Evolutionary conservation across 2,329 filamentous ascomycete species (phyloP).

Genomic region (Diplodia mutila): DNA sequence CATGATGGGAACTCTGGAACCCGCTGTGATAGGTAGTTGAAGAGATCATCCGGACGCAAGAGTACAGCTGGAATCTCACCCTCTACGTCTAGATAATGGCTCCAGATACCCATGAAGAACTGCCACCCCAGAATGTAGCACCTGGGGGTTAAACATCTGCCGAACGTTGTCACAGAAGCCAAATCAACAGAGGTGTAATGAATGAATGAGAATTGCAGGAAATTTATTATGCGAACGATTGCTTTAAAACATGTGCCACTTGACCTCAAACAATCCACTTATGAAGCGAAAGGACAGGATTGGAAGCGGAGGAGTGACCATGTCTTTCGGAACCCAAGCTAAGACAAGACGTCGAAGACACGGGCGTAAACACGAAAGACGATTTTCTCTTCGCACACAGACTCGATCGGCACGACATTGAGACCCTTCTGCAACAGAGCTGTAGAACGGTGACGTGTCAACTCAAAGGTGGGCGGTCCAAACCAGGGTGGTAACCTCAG

Average conservation of each 20-base stretch:
- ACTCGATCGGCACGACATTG: constrained; percentile 26
- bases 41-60: background rate
- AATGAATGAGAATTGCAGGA: background rate
- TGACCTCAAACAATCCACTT: constrained; percentile 22
- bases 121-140: too few relatives aligned
- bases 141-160: background rate
- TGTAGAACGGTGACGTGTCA: constrained; percentile 19
- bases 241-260: constrained; percentile 17
- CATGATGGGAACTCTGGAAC: background rate
- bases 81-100: background rate
- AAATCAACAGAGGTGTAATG: background rate
- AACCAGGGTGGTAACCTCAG: background rate
- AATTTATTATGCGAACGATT: background rate
- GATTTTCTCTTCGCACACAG: constrained; percentile 24
- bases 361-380: constrained; percentile 5
- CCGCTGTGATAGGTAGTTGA: background rate
- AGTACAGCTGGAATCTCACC: background rate
- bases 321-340: constrained; percentile 11
- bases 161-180: background rate
- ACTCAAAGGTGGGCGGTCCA: constrained; percentile 25
- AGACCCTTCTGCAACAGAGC: constrained; percentile 1
- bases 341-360: constrained; percentile 25
- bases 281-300: constrained; percentile 7
- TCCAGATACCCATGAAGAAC: background rate
- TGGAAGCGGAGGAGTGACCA: constrained; percentile 26